phyloP scores from a whole-genome alignment of 148 eudicot species.

The Amaranthus cruentus region DNA sequence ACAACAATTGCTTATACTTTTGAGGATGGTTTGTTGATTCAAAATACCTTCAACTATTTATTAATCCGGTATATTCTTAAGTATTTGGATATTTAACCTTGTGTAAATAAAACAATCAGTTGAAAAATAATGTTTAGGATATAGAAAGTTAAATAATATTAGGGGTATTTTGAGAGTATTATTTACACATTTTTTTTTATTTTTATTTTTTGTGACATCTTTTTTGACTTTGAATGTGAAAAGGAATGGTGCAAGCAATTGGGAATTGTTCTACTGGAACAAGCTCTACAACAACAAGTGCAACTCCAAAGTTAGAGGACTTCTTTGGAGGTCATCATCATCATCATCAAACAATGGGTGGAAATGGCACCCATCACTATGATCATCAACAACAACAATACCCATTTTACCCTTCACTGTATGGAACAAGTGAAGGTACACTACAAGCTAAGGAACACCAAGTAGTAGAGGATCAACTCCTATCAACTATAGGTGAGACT shows the following conservation, averaged over 20 bases:
- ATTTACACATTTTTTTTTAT: no score
- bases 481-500: constrained; percentile 29
- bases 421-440: constrained; percentile 17
- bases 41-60: no score
- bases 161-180: no score
- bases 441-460: constrained; percentile 24
- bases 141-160: no score
- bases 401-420: constrained; percentile 32
- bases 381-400: constrained; percentile 32
- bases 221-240: constrained; percentile 15
- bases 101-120: no score
- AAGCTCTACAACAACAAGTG: neutral
- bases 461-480: constrained; percentile 14
- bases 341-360: no score
- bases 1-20: no score
- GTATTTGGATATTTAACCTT: no score
- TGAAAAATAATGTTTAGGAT: no score
- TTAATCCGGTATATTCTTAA: no score
- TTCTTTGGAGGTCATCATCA: constrained; percentile 50
- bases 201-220: neutral
- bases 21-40: no score
- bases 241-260: constrained; percentile 50
- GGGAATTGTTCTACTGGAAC: constrained; percentile 19
- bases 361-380: no score
- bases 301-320: constrained; percentile 73